phyloP scores from a whole-genome alignment of 2,329 filamentous ascomycete genomes.

The Stagonosporopsis tanaceti region DNA sequence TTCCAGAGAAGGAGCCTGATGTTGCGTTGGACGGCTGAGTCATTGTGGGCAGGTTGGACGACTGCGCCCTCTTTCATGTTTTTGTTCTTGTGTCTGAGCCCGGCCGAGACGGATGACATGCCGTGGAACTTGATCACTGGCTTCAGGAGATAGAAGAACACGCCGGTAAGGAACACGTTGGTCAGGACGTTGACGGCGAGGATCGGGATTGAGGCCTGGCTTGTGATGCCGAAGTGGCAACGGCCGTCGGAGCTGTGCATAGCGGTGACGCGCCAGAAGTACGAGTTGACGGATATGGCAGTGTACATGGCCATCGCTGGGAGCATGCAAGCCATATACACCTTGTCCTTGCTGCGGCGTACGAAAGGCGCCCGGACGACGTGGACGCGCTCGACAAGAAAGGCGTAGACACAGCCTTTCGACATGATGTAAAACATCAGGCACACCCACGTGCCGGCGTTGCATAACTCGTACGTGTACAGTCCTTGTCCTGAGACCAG shows the following conservation, averaged over 20 bases:
- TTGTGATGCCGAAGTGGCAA: constrained; percentile 49
- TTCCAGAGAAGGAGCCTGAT: constrained; percentile 38
- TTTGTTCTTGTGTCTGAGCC: constrained; percentile 6
- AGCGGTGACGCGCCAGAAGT: constrained; percentile 39
- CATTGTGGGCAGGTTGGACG: background rate
- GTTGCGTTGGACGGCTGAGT: constrained; percentile 27
- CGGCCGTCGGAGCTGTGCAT: constrained; percentile 37
- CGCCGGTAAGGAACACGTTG: constrained; percentile 45
- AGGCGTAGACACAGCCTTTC: constrained; percentile 48
- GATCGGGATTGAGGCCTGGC: constrained; percentile 44
- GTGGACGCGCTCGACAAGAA: constrained; percentile 52
- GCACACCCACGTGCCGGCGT: constrained; percentile 47
- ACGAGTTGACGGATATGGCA: constrained; percentile 34
- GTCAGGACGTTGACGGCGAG: constrained; percentile 47
- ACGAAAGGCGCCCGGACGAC: constrained; percentile 44
- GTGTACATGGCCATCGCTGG: constrained; percentile 32
- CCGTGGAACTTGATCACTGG: constrained; percentile 27
- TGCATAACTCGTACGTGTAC: constrained; percentile 34
- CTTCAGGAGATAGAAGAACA: constrained; percentile 48
- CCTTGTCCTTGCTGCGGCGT: constrained; percentile 40
- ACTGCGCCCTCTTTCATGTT: background rate
- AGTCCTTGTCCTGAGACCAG: constrained; percentile 42
- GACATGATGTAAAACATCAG: constrained; percentile 47
- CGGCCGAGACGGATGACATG: constrained; percentile 1
- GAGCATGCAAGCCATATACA: constrained; percentile 43